Evolutionary conservation across 768 basidiomycete genomes (phyloP), one percentile per base, ranked within the genome.

Genomic region (Boletus tylopilopsis): DNA sequence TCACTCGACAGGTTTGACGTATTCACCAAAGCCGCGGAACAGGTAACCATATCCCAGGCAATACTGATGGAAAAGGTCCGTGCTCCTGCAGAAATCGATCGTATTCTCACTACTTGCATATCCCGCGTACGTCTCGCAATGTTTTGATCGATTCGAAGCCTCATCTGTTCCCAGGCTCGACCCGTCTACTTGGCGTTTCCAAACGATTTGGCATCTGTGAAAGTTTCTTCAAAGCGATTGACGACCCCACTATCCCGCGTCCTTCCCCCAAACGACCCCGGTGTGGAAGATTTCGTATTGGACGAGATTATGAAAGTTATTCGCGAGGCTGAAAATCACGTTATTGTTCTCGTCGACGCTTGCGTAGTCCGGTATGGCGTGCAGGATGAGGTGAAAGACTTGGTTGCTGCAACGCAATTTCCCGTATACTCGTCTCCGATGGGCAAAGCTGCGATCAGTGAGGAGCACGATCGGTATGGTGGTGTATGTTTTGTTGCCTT

Each of bases 161-260:
- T 57, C 9, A 60, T 30, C 6, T 21, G 6, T 21, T 6, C 32
- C 13, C 55, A 90, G 80, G 87, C 85, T 25, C 83, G 90, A 18
- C 94, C 94, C 0, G 90, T 88, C 25, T 98, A 98, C 62, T 69
- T 98, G 34, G 79, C 85, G 29, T 73, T 97, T 12, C 94, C 92
- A 1, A 94, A 85, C 6, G 88, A 97, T 64, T 72, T 95, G 45
- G 85, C 87, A 4, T 76, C 79, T 60, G 70, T 74, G 45, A 79
- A 84, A 61, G 82, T 94, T 15, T 78, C 90, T 0, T 67, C 80
- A 5, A 76, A 79, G 34, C 77, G 79, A 19, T 75, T 96, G 45
- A 69, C 76, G 45, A 79, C 73, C 1, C 83, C 84, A 7, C 73
- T 88, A 12, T 72, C 74, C 30, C 73, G 74, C 10, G 59, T 69